A percentile compares a stretch with the other conserved stretches of the same genome.
Evolutionary conservation across 257 asterid genomes (phyloP).

Genomic region (Fraxinus excelsior): DNA sequence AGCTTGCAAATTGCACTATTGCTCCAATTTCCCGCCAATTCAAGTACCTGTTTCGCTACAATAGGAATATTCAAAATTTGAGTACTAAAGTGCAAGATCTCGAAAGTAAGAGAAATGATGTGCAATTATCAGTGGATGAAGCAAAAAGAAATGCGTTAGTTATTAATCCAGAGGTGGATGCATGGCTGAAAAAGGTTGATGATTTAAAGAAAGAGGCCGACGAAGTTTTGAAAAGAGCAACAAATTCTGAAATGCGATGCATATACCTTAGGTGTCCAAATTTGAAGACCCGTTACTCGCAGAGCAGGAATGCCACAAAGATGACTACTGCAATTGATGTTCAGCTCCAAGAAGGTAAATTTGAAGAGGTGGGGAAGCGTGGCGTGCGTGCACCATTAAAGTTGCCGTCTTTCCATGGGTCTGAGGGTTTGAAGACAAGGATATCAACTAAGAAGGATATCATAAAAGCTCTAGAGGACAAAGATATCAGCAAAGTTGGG

Average conservation of each 20-base stretch:
- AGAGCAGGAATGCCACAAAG: not conserved
- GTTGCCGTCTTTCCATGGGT: not conserved
- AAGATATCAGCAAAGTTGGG: conserved; percentile 1
- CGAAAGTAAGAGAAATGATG: not conserved
- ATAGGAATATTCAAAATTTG: not conserved
- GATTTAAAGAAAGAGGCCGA: not conserved
- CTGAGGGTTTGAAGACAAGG: conserved; percentile 10
- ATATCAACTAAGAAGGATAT: not conserved
- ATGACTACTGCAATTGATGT: not conserved
- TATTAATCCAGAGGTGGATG: not conserved
- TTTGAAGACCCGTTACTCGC: not conserved
- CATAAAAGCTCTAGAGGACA: conserved; percentile 17
- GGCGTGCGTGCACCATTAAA: not conserved
- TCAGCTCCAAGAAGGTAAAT: not conserved
- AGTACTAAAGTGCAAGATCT: not conserved
- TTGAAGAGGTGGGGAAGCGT: not conserved
- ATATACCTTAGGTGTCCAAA: not conserved
- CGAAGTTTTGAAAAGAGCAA: not conserved
- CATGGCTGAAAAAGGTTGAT: conserved; percentile 1
- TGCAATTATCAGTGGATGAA: not conserved
- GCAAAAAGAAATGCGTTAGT: not conserved
- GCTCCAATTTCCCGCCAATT: not conserved
- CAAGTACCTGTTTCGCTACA: not conserved
- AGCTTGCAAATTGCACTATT: not conserved
- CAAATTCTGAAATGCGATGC: not conserved